phyloP scores from a whole-genome alignment of 2,329 filamentous ascomycete species.

The Raffaelea deltoideospora region DNA sequence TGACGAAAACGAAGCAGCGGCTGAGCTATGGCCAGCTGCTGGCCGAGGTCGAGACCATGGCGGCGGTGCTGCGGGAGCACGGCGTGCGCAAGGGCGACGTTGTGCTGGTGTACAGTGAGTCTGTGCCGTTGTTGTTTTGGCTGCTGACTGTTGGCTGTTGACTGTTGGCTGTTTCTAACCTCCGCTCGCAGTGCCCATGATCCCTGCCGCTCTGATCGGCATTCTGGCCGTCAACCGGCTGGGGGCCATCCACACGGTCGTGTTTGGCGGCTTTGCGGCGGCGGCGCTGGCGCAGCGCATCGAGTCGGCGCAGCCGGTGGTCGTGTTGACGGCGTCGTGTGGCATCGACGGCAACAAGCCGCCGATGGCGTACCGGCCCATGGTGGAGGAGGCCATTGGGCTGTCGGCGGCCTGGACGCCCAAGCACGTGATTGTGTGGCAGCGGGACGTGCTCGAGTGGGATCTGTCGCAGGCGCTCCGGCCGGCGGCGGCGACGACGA shows the following conservation, averaged over 20 bases:
- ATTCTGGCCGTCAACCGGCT: conserved; percentile 69
- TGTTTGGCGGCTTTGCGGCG: conserved; percentile 84
- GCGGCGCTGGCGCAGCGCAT: conserved; percentile 75
- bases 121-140: background rate
- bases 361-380: conserved; percentile 58
- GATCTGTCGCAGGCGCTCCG: conserved; percentile 46
- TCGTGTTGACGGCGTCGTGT: conserved; percentile 77
- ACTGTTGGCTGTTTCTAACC: background rate
- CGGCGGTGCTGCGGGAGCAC: conserved; percentile 67
- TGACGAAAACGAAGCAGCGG: conserved; percentile 55
- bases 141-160: too few relatives aligned
- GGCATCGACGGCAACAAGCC: conserved; percentile 80
- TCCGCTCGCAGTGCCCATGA: conserved; percentile 68
- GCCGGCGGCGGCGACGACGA: conserved; percentile 41
- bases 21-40: conserved; percentile 65
- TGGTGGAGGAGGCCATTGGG: conserved; percentile 59
- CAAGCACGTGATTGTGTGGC: conserved; percentile 62
- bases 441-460: conserved; percentile 66
- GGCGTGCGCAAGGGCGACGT: conserved; percentile 74
- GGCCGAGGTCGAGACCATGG: conserved; percentile 65
- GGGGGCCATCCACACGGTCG: conserved; percentile 78
- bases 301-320: conserved; percentile 60
- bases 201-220: conserved; percentile 73
- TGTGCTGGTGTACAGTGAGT: conserved; percentile 74
- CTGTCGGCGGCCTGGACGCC: conserved; percentile 61